Percentiles rank a stretch among this genome's conserved stretches.
Evolutionary conservation across 768 basidiomycete genomes (phyloP).

Genomic region (Amanita brunnescens): DNA sequence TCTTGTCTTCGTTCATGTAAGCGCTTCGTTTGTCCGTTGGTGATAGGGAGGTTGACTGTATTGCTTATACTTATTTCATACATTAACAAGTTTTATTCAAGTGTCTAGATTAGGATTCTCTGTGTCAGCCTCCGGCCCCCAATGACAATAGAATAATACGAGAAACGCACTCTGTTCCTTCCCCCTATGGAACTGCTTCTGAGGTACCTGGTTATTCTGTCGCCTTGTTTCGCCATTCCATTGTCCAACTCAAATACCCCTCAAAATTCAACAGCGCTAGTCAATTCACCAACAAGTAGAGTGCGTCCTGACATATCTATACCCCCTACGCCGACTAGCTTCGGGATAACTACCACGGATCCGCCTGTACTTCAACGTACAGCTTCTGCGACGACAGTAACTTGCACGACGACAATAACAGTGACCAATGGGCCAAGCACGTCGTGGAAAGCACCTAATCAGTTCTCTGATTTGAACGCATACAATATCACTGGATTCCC

Average conservation of each 20-base stretch:
- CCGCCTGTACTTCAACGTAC: too few relatives aligned
- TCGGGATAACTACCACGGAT: background rate
- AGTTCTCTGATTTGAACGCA: conserved; percentile 48
- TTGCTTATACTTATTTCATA: background rate
- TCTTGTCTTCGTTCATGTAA: background rate
- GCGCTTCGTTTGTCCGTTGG: background rate
- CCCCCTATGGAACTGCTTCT: background rate
- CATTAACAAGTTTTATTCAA: background rate
- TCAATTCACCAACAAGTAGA: background rate
- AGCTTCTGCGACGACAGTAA: too few relatives aligned
- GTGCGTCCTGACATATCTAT: background rate
- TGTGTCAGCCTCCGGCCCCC: background rate
- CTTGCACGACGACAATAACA: too few relatives aligned
- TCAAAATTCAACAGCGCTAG: background rate
- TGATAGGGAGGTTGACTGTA: background rate
- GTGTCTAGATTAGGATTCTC: background rate
- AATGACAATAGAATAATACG: background rate
- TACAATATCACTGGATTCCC: conserved; percentile 55
- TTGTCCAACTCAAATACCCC: background rate
- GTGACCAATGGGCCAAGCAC: conserved; percentile 10
- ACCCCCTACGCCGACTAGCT: background rate
- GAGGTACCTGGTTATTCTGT: background rate
- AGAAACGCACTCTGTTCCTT: background rate
- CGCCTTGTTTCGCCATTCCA: conserved; percentile 8
- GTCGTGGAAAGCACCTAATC: conserved; percentile 43